Evolutionary conservation across 805 yeast genomes (phyloP), one percentile per base, ranked within the genome.

Genomic region (Candida namnaoensis): DNA sequence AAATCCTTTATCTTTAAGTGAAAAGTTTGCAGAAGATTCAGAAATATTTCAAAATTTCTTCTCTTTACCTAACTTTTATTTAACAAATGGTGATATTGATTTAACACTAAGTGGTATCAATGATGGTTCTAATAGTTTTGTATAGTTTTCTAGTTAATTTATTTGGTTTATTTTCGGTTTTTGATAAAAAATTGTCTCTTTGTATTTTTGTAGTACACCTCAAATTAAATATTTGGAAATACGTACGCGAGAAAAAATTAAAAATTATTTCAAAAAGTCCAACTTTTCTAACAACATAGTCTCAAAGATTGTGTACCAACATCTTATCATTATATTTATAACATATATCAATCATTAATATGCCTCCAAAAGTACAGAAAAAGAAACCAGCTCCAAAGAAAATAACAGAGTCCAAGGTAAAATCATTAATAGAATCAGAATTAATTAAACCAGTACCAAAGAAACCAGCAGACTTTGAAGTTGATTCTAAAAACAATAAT

Each of bases 381-480:
- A 30, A 7, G 10, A 26, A 8, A 26, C 28, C 10, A 8, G 28
- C 28, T 8, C n/a, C 33, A 30, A 30, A 13, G 11, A 30, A 12
- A 12, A 30, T 7, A 30, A 30, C 30, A 11, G 38, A 36, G 23
- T 14, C 11, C 10, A 36, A 36, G 11, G 19, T 36, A 13, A 27
- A 36, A 9, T 19, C 25, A 9, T 7, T 13, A 28, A 27, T 37
- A 6, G 25, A 14, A 10, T 19, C 34, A 11, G 25, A 15, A 34
- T 3, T 43, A 7, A 7, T 3, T 1, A 52, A 45, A 34, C 69
- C 69, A 11, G 28, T 23, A 4, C 62, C 66, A 5, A 55, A 54
- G 30, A 62, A 54, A 37, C 65, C 67, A 12, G 62, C 71, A 13
- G 50, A 52, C 25, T 64, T 50, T 42, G 49, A 51, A 9, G 47